Percentiles rank a stretch among this genome's conserved stretches.
phyloP scores from a whole-genome alignment of 257 asterid species.

The Solanum lycopersicoides region DNA sequence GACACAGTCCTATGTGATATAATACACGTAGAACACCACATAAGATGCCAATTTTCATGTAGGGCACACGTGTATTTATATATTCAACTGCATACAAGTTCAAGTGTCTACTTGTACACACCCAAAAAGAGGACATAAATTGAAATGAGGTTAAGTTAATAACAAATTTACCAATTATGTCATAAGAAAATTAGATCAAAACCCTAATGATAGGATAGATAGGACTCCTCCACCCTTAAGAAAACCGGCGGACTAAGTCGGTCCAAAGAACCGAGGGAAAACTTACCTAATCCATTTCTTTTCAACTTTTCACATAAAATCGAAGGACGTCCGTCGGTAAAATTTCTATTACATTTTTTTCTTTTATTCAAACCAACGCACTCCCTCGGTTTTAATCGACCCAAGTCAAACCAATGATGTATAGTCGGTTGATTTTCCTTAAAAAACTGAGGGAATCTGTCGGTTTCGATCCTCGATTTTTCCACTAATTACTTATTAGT shows the following conservation, averaged over 20 bases:
- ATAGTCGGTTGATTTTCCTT: not conserved
- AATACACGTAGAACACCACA: not conserved
- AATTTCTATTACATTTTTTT: too few species aligned
- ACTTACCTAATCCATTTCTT: not conserved
- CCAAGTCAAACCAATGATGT: not conserved
- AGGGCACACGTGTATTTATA: fast-evolving
- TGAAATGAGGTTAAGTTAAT: not conserved
- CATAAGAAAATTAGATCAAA: not conserved
- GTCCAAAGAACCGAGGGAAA: not conserved
- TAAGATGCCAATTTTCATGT: not conserved
- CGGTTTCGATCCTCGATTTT: not conserved
- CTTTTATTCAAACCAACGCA: too few species aligned
- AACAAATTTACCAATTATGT: not conserved
- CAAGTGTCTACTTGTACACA: not conserved
- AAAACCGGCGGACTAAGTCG: too few species aligned
- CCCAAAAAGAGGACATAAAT: not conserved
- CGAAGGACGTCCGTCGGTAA: too few species aligned
- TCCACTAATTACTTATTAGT: not conserved
- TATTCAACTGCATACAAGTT: not conserved
- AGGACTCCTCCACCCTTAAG: not conserved
- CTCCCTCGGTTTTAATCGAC: not conserved
- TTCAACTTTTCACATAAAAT: too few species aligned
- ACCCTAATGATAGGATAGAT: not conserved
- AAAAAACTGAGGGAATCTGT: not conserved
- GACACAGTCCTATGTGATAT: not conserved